Evolutionary conservation across 164 flowering plant species (phyloP).

Genomic region (Magnolia kwangsiensis): DNA sequence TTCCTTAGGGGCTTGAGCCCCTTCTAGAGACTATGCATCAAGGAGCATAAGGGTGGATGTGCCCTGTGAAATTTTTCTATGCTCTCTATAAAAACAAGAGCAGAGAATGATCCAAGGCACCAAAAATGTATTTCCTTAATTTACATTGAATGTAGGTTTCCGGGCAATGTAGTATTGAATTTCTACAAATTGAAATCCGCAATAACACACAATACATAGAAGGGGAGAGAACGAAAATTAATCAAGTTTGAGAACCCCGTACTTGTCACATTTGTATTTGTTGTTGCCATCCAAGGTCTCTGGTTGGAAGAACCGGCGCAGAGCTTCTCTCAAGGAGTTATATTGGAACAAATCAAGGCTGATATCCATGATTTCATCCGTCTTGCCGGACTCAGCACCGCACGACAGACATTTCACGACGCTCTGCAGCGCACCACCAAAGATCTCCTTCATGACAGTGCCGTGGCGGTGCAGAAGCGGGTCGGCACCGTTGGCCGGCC

Average conservation of each 20-base stretch:
- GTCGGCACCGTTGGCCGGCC: neutral
- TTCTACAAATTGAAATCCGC: neutral
- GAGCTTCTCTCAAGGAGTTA: constrained; percentile 60
- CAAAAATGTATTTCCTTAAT: too few relatives aligned
- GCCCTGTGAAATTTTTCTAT: too few relatives aligned
- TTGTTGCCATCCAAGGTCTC: constrained; percentile 90
- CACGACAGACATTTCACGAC: constrained; percentile 86
- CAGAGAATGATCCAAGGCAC: too few relatives aligned
- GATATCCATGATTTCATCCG: constrained; percentile 94
- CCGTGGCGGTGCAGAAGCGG: constrained; percentile 4
- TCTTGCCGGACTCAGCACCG: constrained; percentile 74
- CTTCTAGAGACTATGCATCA: too few relatives aligned
- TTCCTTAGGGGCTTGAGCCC: too few relatives aligned
- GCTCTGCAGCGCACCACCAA: constrained; percentile 91
- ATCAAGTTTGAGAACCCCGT: constrained; percentile 17
- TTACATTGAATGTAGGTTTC: neutral
- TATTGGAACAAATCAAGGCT: constrained; percentile 74
- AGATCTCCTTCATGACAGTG: constrained; percentile 75
- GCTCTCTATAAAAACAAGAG: too few relatives aligned
- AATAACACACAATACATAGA: neutral
- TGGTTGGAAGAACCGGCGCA: constrained; percentile 77
- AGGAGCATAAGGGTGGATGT: too few relatives aligned
- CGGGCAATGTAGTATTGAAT: neutral
- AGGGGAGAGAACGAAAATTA: neutral
- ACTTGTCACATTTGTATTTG: constrained; percentile 89